These are phyloP conservation scores for Sergeia podlipaevii DNA, from an alignment of 208 protist species.

Conservation along the genomic window DNA sequence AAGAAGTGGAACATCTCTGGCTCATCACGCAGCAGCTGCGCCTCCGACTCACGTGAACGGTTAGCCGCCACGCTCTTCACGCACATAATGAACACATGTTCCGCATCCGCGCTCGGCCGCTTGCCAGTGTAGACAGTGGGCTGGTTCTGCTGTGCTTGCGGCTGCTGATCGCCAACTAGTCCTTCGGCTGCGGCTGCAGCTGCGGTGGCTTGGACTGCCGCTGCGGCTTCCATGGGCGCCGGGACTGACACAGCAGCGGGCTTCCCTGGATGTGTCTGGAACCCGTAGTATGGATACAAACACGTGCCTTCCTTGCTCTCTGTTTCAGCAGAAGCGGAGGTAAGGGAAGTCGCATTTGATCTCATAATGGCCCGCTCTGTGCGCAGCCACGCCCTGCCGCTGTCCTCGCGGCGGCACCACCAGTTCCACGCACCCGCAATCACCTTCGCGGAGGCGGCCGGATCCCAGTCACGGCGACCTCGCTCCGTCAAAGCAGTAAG, in stretches of 20 bases:
- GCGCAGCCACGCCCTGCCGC: slow-evolving; percentile 64
- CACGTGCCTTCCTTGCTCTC: too few relatives aligned
- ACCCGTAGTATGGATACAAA: slow-evolving; percentile 29
- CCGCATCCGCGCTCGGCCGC: slow-evolving; percentile 55
- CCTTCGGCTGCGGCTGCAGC: not conserved
- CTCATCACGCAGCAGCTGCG: slow-evolving; percentile 64
- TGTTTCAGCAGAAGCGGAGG: too few relatives aligned
- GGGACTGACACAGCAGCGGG: not conserved
- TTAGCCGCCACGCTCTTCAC: slow-evolving; percentile 57
- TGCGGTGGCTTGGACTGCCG: not conserved
- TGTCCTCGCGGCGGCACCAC: slow-evolving; percentile 46
- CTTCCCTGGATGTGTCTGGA: slow-evolving; percentile 5
- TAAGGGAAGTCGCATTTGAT: too few relatives aligned
- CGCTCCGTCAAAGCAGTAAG: slow-evolving; percentile 23
- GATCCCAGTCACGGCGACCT: not conserved
- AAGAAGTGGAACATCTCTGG: slow-evolving; percentile 78
- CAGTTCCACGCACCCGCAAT: slow-evolving; percentile 61
- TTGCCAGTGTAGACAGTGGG: slow-evolving; percentile 58
- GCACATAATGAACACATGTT: slow-evolving; percentile 57
- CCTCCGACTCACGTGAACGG: slow-evolving; percentile 65
- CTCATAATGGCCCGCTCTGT: slow-evolving; percentile 54
- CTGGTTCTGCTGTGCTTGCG: slow-evolving; percentile 4
- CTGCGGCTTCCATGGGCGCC: not conserved
- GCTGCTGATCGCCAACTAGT: slow-evolving; percentile 7
- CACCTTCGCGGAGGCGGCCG: slow-evolving; percentile 2